Evolutionary conservation across 805 yeast species (phyloP).

Genomic region (Lipomyces yamadae): DNA sequence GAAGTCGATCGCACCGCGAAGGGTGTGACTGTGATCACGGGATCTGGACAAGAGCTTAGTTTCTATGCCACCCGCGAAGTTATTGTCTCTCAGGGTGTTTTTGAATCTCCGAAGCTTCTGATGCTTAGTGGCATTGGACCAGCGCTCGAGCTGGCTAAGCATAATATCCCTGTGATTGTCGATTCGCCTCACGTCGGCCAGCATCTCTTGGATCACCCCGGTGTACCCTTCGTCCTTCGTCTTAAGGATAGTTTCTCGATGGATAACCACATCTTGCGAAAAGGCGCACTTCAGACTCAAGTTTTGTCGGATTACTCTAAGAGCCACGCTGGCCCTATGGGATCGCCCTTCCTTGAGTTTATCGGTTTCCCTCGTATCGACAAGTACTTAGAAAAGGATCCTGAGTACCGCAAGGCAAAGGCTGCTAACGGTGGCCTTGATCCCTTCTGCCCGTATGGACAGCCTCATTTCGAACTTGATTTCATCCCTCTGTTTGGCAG

Average conservation of each 20-base stretch:
- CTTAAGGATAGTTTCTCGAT: constrained; percentile 41
- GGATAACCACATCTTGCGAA: constrained; percentile 40
- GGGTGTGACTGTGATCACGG: constrained; percentile 42
- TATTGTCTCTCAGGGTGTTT: constrained; percentile 44
- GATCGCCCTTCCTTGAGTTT: constrained; percentile 37
- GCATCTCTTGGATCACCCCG: constrained; percentile 46
- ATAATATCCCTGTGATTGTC: constrained; percentile 42
- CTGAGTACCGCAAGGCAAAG: constrained; percentile 34
- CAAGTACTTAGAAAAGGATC: constrained; percentile 41
- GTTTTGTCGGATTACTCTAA: constrained; percentile 36
- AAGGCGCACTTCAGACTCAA: constrained; percentile 35
- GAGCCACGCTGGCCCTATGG: constrained; percentile 39
- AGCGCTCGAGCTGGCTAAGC: constrained; percentile 41
- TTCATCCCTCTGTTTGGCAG: constrained; percentile 42
- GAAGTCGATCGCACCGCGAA: constrained; percentile 35
- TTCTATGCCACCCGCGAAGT: constrained; percentile 43
- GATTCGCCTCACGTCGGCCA: constrained; percentile 46
- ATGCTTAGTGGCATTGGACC: constrained; percentile 47
- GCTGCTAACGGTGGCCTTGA: constrained; percentile 43
- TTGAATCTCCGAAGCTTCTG: constrained; percentile 45
- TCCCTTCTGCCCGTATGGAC: constrained; percentile 43
- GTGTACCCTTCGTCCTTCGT: constrained; percentile 42
- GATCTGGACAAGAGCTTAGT: constrained; percentile 39
- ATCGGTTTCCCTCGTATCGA: constrained; percentile 43
- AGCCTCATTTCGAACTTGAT: constrained; percentile 44